Base-by-base conservation (phyloP, 2,329 filamentous ascomycete species). In the Claviceps digitariae region DNA sequence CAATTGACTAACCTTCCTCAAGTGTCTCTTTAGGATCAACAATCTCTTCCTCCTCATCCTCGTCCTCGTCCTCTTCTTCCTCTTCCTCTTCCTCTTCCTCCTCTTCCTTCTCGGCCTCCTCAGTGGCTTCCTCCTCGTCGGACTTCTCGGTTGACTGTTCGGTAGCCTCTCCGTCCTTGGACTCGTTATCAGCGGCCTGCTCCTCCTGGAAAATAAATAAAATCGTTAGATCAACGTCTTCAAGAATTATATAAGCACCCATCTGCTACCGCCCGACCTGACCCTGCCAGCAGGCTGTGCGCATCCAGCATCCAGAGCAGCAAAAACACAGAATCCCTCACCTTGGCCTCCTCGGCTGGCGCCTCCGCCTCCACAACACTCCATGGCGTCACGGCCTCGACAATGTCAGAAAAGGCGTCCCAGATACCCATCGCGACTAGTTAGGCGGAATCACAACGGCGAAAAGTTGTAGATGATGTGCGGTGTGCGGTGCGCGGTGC, bases 1-100 rank as follows among this genome's bases (percentile, higher is more conserved):
- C 23, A n/a, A 23, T 36, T 54, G 31, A 69, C 88, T 78, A 72
- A 97, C 93, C 90, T 81, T 95, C 89, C 74, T 95, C 87, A 57
- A 97, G 73, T 70, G 81, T 80, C 57, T 90, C 87, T 80, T 95
- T 94, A 63, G 85, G 83, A 69, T 97, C 91, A 62, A 85, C 83
- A 57, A 90, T 86, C 57, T 91, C 87, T 51, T 93, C 87, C 56
- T 90, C 87, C 21, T 89, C 84, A 38, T 86, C 84, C 20, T 89
- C 84, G 38, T 86, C 84, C 36, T 85, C 83, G 45, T 86, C 84
- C 27, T 83, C 85, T 45, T 83, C 82, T 25, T 79, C 82, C 34
- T 79, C 81, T 38, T 78, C 81, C 27, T 76, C 81, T 20, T 78
- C 77, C 23, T 75, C 77, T 43, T 72, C 74, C 9, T 72, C 77